Evolutionary conservation across 257 asterid genomes (phyloP).

Genomic region (Plectranthus barbatus): DNA sequence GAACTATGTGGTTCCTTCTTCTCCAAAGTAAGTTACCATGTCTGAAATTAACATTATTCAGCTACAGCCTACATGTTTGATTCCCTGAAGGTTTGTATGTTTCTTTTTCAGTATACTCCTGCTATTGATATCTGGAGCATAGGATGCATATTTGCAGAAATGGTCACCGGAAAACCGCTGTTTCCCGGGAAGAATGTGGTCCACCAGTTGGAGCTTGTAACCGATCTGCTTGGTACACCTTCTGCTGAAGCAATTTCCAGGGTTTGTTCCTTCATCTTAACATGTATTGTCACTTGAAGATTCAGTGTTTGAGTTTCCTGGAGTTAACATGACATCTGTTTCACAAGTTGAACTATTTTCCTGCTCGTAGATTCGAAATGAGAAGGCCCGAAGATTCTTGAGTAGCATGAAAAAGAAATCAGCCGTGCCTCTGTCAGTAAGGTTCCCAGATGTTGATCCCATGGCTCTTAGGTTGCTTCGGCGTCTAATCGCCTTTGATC

Average conservation of each 20-base stretch:
- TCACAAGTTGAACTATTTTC: background rate
- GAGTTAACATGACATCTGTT: background rate
- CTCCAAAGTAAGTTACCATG: constrained; percentile 66
- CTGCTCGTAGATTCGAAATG: constrained; percentile 71
- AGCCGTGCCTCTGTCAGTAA: constrained; percentile 54
- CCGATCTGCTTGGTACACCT: constrained; percentile 90
- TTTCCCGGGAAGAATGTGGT: constrained; percentile 88
- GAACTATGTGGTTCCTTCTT: constrained; percentile 98
- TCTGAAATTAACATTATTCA: background rate
- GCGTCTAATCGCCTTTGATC: constrained; percentile 81
- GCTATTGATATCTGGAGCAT: constrained; percentile 96
- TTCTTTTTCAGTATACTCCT: constrained; percentile 70
- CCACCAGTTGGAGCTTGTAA: constrained; percentile 82
- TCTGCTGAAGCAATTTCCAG: constrained; percentile 74
- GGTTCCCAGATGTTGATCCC: constrained; percentile 75
- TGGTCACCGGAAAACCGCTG: constrained; percentile 73
- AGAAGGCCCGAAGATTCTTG: constrained; percentile 83
- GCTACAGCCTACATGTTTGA: background rate
- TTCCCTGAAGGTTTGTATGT: background rate
- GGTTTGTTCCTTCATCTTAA: constrained; percentile 40
- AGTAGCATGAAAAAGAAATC: constrained; percentile 75
- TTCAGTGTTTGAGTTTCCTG: background rate
- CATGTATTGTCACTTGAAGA: background rate
- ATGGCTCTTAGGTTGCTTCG: constrained; percentile 76
- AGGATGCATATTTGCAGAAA: constrained; percentile 93